Base-by-base conservation (phyloP, 768 basidiomycete species). In the Fibroporia radiculosa region DNA sequence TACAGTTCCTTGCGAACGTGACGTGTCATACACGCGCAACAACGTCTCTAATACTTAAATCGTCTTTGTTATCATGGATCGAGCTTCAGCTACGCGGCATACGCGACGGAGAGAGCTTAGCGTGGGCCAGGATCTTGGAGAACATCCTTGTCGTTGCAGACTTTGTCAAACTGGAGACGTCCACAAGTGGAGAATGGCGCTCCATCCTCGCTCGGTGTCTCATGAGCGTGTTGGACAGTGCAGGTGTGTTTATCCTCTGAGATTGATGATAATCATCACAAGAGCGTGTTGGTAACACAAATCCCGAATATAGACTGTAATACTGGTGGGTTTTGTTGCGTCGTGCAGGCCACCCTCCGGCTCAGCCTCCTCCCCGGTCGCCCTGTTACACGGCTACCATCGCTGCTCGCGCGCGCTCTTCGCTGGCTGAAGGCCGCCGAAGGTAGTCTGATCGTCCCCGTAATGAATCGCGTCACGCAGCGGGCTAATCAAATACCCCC, bases 11-110 rank as follows among this genome's bases (percentile, higher is more conserved):
- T 1, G 80, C 82, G 2, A 87, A 82, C 55, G 55, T 92, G 44
- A 85, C 87, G 0, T 77, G 73, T 54, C 82, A 86, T 53, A 51
- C 64, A 0, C 77, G 82, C 51, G 89, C 89, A 0, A 73, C 78
- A 6, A 77, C 72, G 10, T 83, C 84, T 0, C 69, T 95, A 33
- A 65, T 91, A 10, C 68, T 88, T 40, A 82, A 82, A 52, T 80
- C 82, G 0, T 74, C 77, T 1, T 67, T 93, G 6, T 64, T 95
- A 2, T 63, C 80, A 0, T 97, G 93, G 93, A 78, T 93, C 20
- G 81, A 86, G 57, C 78, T 85, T 64, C 85, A 89, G 54, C 56
- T 87, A 7, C 62, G 62, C 44, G 50, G 43, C 8, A 22, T 57
- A 37, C 47, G 34, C 3, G 47, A 52, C n/a, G 63, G 60, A 0